A percentile compares a stretch with the other conserved stretches of the same genome.
These are phyloP conservation scores for Pyracantha coccinea DNA, from an alignment of 331 rosid species.

Conservation along the genomic window DNA sequence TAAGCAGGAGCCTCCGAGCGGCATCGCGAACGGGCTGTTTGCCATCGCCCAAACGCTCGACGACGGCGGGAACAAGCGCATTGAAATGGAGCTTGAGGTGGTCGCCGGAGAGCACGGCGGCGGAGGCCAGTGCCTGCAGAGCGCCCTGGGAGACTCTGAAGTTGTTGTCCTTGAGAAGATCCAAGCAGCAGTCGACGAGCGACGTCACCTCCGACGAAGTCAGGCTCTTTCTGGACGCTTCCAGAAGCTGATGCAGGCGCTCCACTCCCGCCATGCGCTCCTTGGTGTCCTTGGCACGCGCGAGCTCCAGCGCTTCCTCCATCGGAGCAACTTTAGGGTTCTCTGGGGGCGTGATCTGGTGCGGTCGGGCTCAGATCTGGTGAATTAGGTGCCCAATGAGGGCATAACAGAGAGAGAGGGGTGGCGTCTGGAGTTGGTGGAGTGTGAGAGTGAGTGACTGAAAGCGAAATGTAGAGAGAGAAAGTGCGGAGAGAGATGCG, in stretches of 20 bases:
- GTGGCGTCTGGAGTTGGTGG: neutral
- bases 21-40: slow-evolving; percentile 98
- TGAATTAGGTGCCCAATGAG: slow-evolving; percentile 7
- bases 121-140: slow-evolving; percentile 91
- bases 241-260: slow-evolving; percentile 82
- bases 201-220: slow-evolving; percentile 67
- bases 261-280: slow-evolving; percentile 99
- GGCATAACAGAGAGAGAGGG: neutral
- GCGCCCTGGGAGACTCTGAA: slow-evolving; percentile 95
- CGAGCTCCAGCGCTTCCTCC: slow-evolving; percentile 93
- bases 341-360: slow-evolving; percentile 46
- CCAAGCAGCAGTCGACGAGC: slow-evolving; percentile 81
- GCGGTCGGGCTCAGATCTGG: slow-evolving; percentile 62
- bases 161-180: slow-evolving; percentile 94
- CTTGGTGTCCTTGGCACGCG: slow-evolving; percentile 89
- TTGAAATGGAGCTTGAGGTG: slow-evolving; percentile 95
- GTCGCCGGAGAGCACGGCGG: slow-evolving; percentile 93
- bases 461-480: slow-evolving; percentile 9
- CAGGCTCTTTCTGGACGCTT: slow-evolving; percentile 79
- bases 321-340: slow-evolving; percentile 18
- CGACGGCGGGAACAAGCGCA: slow-evolving; percentile 92
- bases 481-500: neutral
- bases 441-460: slow-evolving; percentile 5
- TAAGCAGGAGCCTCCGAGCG: slow-evolving; percentile 80
- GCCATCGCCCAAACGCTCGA: slow-evolving; percentile 88